phyloP scores from a whole-genome alignment of 208 protist species.

The Strigomonas culicis region DNA sequence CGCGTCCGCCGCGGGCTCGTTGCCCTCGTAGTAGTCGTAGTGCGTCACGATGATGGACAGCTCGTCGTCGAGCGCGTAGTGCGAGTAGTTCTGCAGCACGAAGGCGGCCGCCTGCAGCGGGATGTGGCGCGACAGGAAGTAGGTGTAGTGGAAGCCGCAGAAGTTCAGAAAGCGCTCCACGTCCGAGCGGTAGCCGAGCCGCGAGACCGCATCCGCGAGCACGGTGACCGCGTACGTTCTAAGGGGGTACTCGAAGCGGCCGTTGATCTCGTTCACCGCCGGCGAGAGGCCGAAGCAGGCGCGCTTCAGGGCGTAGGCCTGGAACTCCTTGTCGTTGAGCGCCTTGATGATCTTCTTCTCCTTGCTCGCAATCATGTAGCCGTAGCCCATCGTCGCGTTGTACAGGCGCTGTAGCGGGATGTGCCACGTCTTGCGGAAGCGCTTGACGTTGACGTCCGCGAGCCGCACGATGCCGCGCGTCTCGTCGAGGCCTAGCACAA shows the following conservation, averaged over 20 bases:
- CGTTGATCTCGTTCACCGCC: slow-evolving; percentile 21
- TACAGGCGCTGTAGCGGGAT: slow-evolving; percentile 67
- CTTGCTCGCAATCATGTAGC: slow-evolving; percentile 79
- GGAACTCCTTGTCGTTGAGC: slow-evolving; percentile 51
- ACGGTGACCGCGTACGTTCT: slow-evolving; percentile 82
- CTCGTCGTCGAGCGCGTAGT: slow-evolving; percentile 67
- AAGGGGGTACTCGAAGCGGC: slow-evolving; percentile 84
- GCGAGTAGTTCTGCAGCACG: slow-evolving; percentile 77
- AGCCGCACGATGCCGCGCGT: slow-evolving; percentile 67
- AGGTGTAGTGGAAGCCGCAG: slow-evolving; percentile 86
- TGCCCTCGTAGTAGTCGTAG: slow-evolving; percentile 57
- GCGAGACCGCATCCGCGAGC: slow-evolving; percentile 78
- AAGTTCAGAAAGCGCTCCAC: slow-evolving; percentile 84
- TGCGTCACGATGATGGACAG: slow-evolving; percentile 52
- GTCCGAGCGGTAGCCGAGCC: slow-evolving; percentile 67
- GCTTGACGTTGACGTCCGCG: slow-evolving; percentile 88
- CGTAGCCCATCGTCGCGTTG: slow-evolving; percentile 86
- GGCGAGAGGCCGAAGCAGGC: slow-evolving; percentile 73
- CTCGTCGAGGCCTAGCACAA: slow-evolving; percentile 83
- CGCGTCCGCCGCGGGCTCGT: slow-evolving; percentile 24
- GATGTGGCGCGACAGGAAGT: slow-evolving; percentile 81
- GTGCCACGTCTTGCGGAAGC: slow-evolving; percentile 90
- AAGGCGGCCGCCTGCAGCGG: slow-evolving; percentile 61
- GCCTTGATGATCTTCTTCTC: slow-evolving; percentile 67
- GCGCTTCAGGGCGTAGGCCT: slow-evolving; percentile 44